Evolutionary conservation across 495 filamentous ascomycete genomes (phyloP), one percentile per base, ranked within the genome.

Genomic region (Evernia prunastri): DNA sequence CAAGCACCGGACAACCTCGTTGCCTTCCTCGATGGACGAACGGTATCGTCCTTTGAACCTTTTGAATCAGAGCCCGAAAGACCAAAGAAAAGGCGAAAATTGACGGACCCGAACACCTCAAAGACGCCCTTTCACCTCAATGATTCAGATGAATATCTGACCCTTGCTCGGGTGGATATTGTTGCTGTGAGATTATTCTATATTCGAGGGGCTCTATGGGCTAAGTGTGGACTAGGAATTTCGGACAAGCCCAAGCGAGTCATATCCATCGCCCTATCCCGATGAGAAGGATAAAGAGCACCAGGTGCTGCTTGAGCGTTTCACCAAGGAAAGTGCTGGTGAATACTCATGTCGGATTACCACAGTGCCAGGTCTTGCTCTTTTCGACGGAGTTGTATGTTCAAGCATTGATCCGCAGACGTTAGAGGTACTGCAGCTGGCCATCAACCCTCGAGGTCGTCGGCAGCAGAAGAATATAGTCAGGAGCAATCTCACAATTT

Each of bases 141-240:
- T 20, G 51, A 6, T 63, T 20, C 25, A 23, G 27, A 65, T 56
- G 61, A 61, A 13, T 64, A 49, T 25, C 18, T 70, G 36, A 66
- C 63, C 29, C 57, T 70, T 20, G 62, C 68, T 39, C 56, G 53
- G 40, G 43, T 68, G 27, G 68, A 70, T 27, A 53, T 70, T 10
- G 49, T 36, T 29, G 35, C 68, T 29, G 66, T 68, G 61, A 35
- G 63, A 51, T 29, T 9, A 35, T 13, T 12, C 25, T 31, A 35
- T 18, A 37, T 27, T 3, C n/a, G 15, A 12, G 8, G 20, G 25
- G 29, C 42, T 56, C 27, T 10, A 25, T 25, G 13, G 10, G 40
- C 56, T 59, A 4, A 56, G 1, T 15, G 2, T 27, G 18, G 20
- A 42, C 17, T 40, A 68, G 66, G 57, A 35, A 18, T 68, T 66